Percentiles rank a stretch among this genome's conserved stretches.
These are phyloP conservation scores for Ascodesmis nigricans DNA, from an alignment of 495 filamentous ascomycete species.

Conservation along the genomic window DNA sequence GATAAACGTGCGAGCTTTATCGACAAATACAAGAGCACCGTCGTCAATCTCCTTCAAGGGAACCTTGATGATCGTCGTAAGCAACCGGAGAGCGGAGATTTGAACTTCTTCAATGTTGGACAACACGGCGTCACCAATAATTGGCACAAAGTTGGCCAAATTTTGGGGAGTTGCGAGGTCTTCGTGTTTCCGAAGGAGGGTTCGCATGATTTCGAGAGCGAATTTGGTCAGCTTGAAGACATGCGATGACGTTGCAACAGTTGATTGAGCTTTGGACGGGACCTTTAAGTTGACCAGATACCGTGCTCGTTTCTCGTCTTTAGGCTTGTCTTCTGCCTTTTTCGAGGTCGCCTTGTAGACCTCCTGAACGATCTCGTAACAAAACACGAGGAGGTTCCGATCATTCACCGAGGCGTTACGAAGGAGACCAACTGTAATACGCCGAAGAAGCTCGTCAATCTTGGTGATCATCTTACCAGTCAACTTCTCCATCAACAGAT, in stretches of 20 bases:
- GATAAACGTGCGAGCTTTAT: conserved; percentile 58
- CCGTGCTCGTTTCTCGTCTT: conserved; percentile 39
- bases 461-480: conserved; percentile 58
- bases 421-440: conserved; percentile 61
- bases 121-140: conserved; percentile 68
- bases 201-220: conserved; percentile 62
- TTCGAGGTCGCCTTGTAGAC: conserved; percentile 34
- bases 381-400: conserved; percentile 67
- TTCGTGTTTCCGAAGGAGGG: conserved; percentile 58
- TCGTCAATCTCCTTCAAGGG: conserved; percentile 48
- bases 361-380: conserved; percentile 77
- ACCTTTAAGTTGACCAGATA: conserved; percentile 57
- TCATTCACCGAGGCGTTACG: conserved; percentile 54
- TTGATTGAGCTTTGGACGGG: conserved; percentile 42
- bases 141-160: conserved; percentile 60
- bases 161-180: conserved; percentile 55
- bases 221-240: conserved; percentile 70
- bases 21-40: conserved; percentile 52
- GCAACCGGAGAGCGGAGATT: conserved; percentile 54
- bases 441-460: conserved; percentile 68
- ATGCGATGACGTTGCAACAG: conserved; percentile 47
- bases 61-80: conserved; percentile 71
- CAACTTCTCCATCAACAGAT: conserved; percentile 60
- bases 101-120: conserved; percentile 75
- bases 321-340: conserved; percentile 26